Evolutionary conservation across 1,284 basidiomycete genomes (phyloP), one percentile per base, ranked within the genome.

Genomic region (Cutaneotrichosporon mucoides): DNA sequence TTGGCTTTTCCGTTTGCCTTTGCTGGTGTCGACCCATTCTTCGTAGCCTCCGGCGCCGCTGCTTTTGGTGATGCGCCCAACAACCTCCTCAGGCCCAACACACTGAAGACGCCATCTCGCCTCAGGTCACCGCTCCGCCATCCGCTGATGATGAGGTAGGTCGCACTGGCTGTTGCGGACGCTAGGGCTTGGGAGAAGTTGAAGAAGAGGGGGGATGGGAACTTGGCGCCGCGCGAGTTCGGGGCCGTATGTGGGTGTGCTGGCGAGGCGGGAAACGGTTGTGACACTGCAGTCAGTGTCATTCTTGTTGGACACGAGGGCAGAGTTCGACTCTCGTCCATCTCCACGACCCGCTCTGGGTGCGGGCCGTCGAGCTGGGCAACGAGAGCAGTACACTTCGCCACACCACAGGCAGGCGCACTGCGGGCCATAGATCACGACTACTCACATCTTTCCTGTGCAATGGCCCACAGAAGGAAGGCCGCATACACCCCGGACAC

Each of bases 131-230:
- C 67, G 4, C 37, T 33, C 6, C 60, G 35, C 65, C 66, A 72
- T 3, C 67, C 64, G 15, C 62, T 68, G 48, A 89, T 62, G n/a
- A 86, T 71, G 56, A 97, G 86, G 75, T 97, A 98, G 53, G 84
- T 65, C 12, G 92, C 77, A 0, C 93, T 90, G 1, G 89, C 88
- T 46, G 89, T 66, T 6, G 87, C 86, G 64, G 89, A 89, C 38
- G 93, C 84, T 41, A 86, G 80, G 65, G 91, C 92, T 78, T 98
- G 94, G 58, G 86, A 86, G 38, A 88, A 92, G 64, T 90, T 90
- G 77, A 97, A 84, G 73, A 95, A 89, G 16, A 95, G 80, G 1
- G 91, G 86, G 0, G 90, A 93, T 67, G 87, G 86, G 81, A 96
- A 96, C 76, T 88, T 89, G 68, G 63, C 61, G 3, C 55, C 55